Percentiles rank a stretch among this genome's conserved stretches.
phyloP scores from a whole-genome alignment of 148 eudicot species.

The Oxyria digyna region DNA sequence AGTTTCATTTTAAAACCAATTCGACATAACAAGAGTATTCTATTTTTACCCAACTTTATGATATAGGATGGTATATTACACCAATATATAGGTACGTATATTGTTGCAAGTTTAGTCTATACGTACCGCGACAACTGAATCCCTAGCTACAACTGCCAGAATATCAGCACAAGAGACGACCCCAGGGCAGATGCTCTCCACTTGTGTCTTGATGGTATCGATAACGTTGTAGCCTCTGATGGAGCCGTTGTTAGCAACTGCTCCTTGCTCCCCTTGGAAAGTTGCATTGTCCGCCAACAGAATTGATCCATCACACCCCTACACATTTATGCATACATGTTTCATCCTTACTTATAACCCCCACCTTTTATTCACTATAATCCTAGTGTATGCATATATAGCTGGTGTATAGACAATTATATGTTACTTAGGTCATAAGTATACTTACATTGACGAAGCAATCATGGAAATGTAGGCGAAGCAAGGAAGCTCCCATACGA shows the following conservation, averaged over 20 bases:
- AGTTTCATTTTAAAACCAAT: no score
- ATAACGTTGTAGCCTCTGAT: slow-evolving; percentile 9
- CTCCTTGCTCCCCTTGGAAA: slow-evolving; percentile 9
- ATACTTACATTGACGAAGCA: slow-evolving; percentile 9
- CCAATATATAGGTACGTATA: background rate
- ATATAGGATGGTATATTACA: no score
- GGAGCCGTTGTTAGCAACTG: background rate
- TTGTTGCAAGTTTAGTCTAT: no score
- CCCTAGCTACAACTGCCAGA: slow-evolving; percentile 10
- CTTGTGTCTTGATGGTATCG: slow-evolving; percentile 7
- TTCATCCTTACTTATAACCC: no score
- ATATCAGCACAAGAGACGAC: slow-evolving; percentile 14
- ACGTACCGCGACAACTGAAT: slow-evolving; percentile 7
- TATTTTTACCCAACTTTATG: no score
- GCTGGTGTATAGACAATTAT: no score
- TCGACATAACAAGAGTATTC: no score
- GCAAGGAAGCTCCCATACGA: slow-evolving; percentile 12
- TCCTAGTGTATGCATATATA: no score
- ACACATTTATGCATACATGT: background rate
- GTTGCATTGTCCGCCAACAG: slow-evolving; percentile 7
- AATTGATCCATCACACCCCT: slow-evolving; percentile 14
- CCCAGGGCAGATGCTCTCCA: slow-evolving; percentile 7
- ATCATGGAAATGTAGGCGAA: slow-evolving; percentile 14
- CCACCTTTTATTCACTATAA: no score
- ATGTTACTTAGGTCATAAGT: background rate